phyloP scores from a whole-genome alignment of 805 yeast species.

The Monosporozyma unispora region DNA sequence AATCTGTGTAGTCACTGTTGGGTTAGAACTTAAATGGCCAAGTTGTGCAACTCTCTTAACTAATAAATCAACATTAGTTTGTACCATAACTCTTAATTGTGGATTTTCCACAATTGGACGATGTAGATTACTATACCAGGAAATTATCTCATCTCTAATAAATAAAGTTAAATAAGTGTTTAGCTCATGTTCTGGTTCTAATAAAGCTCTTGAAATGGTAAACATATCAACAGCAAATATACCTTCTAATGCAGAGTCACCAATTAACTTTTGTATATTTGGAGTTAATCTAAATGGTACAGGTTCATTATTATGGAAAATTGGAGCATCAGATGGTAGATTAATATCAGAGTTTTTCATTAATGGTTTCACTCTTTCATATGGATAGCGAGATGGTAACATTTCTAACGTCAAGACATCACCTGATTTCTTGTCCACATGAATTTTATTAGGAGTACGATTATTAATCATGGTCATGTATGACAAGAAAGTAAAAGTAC shows the following conservation, averaged over 20 bases:
- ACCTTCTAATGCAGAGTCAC: constrained; percentile 91
- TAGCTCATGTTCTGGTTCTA: constrained; percentile 87
- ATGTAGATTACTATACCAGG: constrained; percentile 89
- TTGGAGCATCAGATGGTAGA: constrained; percentile 48
- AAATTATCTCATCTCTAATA: constrained; percentile 88
- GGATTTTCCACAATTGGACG: constrained; percentile 75
- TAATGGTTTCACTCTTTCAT: constrained; percentile 33
- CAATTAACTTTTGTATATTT: constrained; percentile 85
- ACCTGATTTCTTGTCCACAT: constrained; percentile 73
- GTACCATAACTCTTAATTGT: constrained; percentile 77
- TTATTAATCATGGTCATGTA: constrained; percentile 90
- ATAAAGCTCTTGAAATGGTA: constrained; percentile 76
- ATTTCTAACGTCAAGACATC: constrained; percentile 90
- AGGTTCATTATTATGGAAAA: constrained; percentile 82
- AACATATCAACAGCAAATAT: constrained; percentile 75
- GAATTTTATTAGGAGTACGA: constrained; percentile 89
- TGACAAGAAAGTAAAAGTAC: constrained; percentile 84
- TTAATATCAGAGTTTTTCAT: constrained; percentile 31
- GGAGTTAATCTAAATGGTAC: constrained; percentile 97
- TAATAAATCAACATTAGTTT: constrained; percentile 77
- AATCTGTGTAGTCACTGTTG: constrained; percentile 71
- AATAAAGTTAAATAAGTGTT: constrained; percentile 88
- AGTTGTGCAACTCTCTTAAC: constrained; percentile 70
- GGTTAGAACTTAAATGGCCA: constrained; percentile 49
- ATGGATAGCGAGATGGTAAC: constrained; percentile 78